Base-by-base conservation (phyloP, 2,329 filamentous ascomycete genomes). In the Trichoderma pleuroti region DNA sequence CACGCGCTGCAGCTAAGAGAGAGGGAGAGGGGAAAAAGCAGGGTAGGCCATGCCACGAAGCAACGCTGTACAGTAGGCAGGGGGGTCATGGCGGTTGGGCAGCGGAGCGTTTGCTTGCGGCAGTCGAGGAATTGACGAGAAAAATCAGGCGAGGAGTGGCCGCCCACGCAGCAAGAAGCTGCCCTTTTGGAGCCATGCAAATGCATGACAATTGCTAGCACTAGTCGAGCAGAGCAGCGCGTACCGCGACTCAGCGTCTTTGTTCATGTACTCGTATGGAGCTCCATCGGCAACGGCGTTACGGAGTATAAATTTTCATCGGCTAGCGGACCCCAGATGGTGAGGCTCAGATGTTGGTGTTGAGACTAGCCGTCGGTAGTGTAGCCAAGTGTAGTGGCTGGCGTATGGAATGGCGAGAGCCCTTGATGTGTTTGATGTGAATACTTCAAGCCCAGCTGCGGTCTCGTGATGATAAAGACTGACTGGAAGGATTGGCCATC, bases 61-160 rank as follows among this genome's bases (percentile, higher is more conserved):
- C 26, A 68, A 68, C 34, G 65, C 65, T 26, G 39, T 28, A 5
- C 26, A 28, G 26, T 49, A 21, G 56, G 56, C 65, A 68, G 65
- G 65, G 65, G 26, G 32, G 39, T 28, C 7, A 18, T 28, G 52
- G 65, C 26, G 54, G 65, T 68, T 68, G 65, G 65, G 65, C 65
- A 68, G 65, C 65, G 65, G 65, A 68, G 65, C 65, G 39, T 28
- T 68, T 54, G 66, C 26, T 68, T 54, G 66, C 66, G 54, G 66
- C 56, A 52, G 66, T 68, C 30, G 28, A 42, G 66, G n/a, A 49
- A 34, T 52, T 36, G n/a, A n/a, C 5, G 28, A 21, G 28, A 21
- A 59, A 52, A 68, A 52, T 61, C 66, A 60, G 66, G 54, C 66
- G 28, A 68, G n/a, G 32, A 61, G n/a, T 21, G 42, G 42, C 42